Evolutionary conservation across 768 basidiomycete genomes (phyloP).

Genomic region (Phallus indusiatus): DNA sequence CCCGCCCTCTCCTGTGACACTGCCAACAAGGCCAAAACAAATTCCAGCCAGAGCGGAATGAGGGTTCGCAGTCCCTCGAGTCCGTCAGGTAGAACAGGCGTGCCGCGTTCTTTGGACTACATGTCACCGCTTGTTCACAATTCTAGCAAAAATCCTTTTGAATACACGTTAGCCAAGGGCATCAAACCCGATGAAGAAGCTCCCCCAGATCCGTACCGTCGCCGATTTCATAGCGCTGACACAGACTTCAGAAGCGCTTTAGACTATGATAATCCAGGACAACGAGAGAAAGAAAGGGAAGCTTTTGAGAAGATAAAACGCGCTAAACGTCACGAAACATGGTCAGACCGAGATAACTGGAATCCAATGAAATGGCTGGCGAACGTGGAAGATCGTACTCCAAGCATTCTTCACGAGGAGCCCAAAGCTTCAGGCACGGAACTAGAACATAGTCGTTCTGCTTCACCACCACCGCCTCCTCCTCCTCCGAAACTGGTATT

Average conservation of each 20-base stretch:
- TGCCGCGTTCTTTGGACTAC: conserved; percentile 64
- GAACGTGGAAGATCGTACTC: neutral
- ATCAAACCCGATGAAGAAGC: conserved; percentile 19
- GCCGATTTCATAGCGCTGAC: conserved; percentile 25
- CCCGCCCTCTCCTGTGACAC: neutral
- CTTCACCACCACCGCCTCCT: neutral
- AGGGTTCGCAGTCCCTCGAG: conserved; percentile 15
- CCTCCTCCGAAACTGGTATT: neutral
- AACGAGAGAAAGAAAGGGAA: conserved; percentile 31
- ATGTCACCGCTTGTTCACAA: conserved; percentile 35
- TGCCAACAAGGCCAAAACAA: neutral
- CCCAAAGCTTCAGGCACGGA: conserved; percentile 15
- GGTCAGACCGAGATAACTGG: conserved; percentile 25
- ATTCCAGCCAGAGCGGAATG: neutral
- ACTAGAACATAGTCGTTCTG: neutral
- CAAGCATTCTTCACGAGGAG: conserved; percentile 41
- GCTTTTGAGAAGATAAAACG: conserved; percentile 42
- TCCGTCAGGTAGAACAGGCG: conserved; percentile 60
- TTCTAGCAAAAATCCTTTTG: neutral
- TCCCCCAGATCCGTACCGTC: conserved; percentile 13
- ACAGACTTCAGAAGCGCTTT: conserved; percentile 56
- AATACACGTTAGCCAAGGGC: neutral
- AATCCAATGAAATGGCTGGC: conserved; percentile 46
- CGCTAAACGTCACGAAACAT: conserved; percentile 36
- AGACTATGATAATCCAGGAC: conserved; percentile 32